Evolutionary conservation across 2,329 filamentous ascomycete genomes (phyloP).

Genomic region (Arthroderma uncinatum): DNA sequence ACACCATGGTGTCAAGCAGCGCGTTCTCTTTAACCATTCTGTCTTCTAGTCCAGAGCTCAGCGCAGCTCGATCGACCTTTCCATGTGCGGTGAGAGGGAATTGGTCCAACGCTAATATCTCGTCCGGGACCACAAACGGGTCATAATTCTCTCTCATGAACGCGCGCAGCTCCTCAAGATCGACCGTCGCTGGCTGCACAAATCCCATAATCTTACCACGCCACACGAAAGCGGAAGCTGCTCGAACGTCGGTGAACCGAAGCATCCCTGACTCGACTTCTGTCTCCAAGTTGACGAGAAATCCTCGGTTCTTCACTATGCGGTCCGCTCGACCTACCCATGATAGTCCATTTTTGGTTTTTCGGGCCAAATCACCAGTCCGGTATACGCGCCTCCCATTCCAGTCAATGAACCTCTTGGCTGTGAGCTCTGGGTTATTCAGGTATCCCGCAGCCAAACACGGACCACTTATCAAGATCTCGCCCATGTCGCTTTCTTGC

Average conservation of each 20-base stretch:
- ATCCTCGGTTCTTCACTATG: constrained; percentile 27
- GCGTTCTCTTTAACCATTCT: too few relatives aligned
- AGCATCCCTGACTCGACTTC: constrained; percentile 23
- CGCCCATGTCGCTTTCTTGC: constrained; percentile 13
- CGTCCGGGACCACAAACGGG: background rate
- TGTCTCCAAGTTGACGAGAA: constrained; percentile 27
- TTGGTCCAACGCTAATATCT: background rate
- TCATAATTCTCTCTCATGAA: constrained; percentile 29
- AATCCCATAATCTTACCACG: constrained; percentile 8
- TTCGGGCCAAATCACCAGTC: constrained; percentile 15
- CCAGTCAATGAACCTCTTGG: constrained; percentile 14
- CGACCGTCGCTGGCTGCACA: constrained; percentile 47
- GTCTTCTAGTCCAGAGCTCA: too few relatives aligned
- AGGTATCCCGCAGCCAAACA: constrained; percentile 19
- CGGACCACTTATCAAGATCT: constrained; percentile 18
- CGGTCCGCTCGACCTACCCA: constrained; percentile 23
- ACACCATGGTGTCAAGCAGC: too few relatives aligned
- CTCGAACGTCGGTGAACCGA: constrained; percentile 11
- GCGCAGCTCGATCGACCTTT: background rate
- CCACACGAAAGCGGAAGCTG: constrained; percentile 14
- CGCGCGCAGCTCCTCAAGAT: constrained; percentile 82
- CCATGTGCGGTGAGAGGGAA: background rate
- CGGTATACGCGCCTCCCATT: constrained; percentile 16
- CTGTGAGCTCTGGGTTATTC: constrained; percentile 14
- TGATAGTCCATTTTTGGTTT: constrained; percentile 15